Evolutionary conservation across 108 stramenopile species (phyloP).

Genomic region (Heterococcus sp.): DNA sequence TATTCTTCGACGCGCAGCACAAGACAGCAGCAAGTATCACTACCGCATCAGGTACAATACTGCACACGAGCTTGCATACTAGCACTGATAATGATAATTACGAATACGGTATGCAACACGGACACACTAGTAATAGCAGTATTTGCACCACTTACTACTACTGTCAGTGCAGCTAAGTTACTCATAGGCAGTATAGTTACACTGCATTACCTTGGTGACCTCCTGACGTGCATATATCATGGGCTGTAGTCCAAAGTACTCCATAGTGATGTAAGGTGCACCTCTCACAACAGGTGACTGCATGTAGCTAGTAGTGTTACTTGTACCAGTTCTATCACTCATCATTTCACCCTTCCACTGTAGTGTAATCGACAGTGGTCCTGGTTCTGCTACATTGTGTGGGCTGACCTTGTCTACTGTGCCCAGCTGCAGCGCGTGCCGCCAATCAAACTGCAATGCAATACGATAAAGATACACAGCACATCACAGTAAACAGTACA

Average conservation of each 20-base stretch:
- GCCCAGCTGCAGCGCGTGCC: conserved; percentile 70
- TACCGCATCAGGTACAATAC: too few relatives aligned
- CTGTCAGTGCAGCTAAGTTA: too few relatives aligned
- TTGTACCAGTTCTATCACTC: neutral
- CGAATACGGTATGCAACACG: too few relatives aligned
- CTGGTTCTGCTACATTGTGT: conserved; percentile 29
- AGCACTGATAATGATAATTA: too few relatives aligned
- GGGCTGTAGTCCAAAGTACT: conserved; percentile 50
- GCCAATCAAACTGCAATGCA: conserved; percentile 55
- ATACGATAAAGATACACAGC: conserved; percentile 68
- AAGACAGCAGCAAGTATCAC: too few relatives aligned
- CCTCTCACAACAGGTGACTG: conserved; percentile 72
- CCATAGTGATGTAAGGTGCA: conserved; percentile 81
- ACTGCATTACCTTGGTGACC: neutral
- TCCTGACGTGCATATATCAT: conserved; percentile 16
- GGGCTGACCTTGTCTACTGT: conserved; percentile 24
- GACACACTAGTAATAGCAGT: too few relatives aligned
- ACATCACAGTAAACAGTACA: conserved; percentile 52
- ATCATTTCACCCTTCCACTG: conserved; percentile 4
- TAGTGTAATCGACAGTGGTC: conserved; percentile 28
- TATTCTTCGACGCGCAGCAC: too few relatives aligned
- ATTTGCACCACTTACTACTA: too few relatives aligned
- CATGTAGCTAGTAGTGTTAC: too few relatives aligned
- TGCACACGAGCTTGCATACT: too few relatives aligned
- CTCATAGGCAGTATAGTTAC: too few relatives aligned